phyloP scores from a whole-genome alignment of 139 green algal genomes.

The Micractinium conductrix region DNA sequence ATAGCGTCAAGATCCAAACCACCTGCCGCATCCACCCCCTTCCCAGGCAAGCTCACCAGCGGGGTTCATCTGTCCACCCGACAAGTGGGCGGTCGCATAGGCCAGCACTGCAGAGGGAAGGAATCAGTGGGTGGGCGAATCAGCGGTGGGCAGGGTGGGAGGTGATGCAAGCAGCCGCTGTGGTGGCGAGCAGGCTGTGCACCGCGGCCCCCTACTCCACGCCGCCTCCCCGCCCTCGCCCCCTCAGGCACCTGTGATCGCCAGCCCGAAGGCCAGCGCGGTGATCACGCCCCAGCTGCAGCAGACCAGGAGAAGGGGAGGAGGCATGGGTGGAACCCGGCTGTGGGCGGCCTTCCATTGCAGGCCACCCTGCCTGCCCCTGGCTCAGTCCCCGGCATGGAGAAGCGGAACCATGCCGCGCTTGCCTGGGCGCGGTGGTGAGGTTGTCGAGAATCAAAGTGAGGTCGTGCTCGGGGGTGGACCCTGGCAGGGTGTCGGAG shows the following conservation, averaged over 20 bases:
- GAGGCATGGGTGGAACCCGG: neutral
- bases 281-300: slow-evolving; percentile 32
- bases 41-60: neutral
- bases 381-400: too few species aligned
- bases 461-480: neutral
- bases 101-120: slow-evolving; percentile 35
- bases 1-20: too few species aligned
- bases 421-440: neutral
- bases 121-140: too few species aligned
- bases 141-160: neutral
- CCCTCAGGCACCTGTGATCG: slow-evolving; percentile 35
- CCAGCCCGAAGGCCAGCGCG: slow-evolving; percentile 47
- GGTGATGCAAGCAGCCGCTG: neutral
- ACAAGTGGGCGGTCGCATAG: slow-evolving; percentile 46
- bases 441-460: slow-evolving; percentile 19
- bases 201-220: too few species aligned
- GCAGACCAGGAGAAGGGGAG: too few species aligned
- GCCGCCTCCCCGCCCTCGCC: too few species aligned
- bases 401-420: too few species aligned
- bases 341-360: too few species aligned
- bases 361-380: too few species aligned
- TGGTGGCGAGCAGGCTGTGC: too few species aligned
- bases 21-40: too few species aligned
- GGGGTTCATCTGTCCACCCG: slow-evolving; percentile 28
- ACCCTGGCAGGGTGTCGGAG: neutral